Conservation (phyloP, 345 rosid genomes). For the Eucalyptus cladocalyx region DNA sequence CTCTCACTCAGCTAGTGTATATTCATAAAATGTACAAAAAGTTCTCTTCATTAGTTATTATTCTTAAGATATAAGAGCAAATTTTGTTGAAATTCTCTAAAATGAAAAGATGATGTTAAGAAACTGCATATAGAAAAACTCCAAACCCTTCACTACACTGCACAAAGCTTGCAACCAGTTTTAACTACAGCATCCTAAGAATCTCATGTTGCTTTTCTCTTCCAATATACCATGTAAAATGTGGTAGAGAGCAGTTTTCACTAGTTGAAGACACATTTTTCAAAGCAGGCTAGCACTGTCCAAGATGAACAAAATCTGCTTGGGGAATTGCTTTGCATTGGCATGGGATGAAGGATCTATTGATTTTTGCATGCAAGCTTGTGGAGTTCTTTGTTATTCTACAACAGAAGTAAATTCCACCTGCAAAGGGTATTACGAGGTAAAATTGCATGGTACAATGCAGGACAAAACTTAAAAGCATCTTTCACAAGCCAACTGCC, state of each 20-base stretch:
- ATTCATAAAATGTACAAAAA: neutral
- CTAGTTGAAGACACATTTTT: neutral
- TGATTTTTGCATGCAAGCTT: neutral
- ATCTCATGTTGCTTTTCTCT: neutral
- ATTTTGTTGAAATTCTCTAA: neutral
- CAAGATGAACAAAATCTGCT: neutral
- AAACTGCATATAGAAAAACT: neutral
- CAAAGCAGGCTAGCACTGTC: neutral
- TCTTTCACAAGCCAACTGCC: neutral
- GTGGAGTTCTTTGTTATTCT: neutral
- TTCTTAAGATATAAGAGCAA: neutral
- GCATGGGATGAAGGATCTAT: neutral
- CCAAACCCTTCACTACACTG: neutral
- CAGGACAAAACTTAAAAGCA: neutral
- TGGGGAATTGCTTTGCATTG: neutral
- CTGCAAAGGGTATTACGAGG: neutral
- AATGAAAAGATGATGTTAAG: neutral
- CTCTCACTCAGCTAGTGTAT: neutral
- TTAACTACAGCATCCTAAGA: neutral
- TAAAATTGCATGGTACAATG: neutral
- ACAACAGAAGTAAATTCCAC: neutral
- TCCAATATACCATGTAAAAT: neutral
- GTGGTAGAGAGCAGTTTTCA: neutral
- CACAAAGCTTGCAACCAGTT: neutral
- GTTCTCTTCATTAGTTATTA: neutral